Base-by-base conservation (phyloP, 75 land plant species). In the Pseudotsuga menziesii region DNA sequence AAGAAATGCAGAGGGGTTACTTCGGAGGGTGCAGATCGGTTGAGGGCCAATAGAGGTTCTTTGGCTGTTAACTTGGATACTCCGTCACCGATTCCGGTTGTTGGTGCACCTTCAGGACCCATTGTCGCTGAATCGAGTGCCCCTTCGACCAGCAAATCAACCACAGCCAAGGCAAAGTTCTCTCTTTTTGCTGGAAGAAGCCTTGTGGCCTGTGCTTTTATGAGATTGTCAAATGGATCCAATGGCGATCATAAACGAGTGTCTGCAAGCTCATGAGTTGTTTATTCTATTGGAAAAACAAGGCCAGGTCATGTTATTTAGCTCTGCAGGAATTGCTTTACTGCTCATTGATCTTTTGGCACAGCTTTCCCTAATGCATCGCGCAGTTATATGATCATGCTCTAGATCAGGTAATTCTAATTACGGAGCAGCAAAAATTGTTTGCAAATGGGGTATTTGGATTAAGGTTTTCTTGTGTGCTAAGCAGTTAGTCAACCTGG, bases 1-100 rank as follows among this genome's bases (percentile, higher is more conserved):
- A 86, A 83, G 86, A 86, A 83, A 69, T 86, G 88, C 74, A 77
- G 79, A 59, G 77, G 78, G 26, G 86, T 86, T 12, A 83, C 83
- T 27, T 19, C 17, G 12, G 60, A 70, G 35, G 39, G 57, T 36
- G 74, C 48, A 16, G 74, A 44, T 3, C 16, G 48, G 3, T 52
- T 73, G 74, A 73, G 27, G 29, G 69, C 69, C 16, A 64, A 26
- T 29, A 64, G 23, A 29, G 69, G 35, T 4, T 64, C 16, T 64
- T 26, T 64, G 25, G 16, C 35, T 64, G 69, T 64, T 14, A 64
- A 26, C 8, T 64, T 64, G 36, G 69, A 64, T 64, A 19, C 69
- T n/a, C 69, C 69, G 35, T 23, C 13, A 13, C 69, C 69, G 4
- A 29, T 8, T 64, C 23, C 13, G 4, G 36, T 19, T 23, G 25